Evolutionary conservation across 768 basidiomycete genomes (phyloP), one percentile per base, ranked within the genome.

Genomic region (Boletus rubroflammeus): DNA sequence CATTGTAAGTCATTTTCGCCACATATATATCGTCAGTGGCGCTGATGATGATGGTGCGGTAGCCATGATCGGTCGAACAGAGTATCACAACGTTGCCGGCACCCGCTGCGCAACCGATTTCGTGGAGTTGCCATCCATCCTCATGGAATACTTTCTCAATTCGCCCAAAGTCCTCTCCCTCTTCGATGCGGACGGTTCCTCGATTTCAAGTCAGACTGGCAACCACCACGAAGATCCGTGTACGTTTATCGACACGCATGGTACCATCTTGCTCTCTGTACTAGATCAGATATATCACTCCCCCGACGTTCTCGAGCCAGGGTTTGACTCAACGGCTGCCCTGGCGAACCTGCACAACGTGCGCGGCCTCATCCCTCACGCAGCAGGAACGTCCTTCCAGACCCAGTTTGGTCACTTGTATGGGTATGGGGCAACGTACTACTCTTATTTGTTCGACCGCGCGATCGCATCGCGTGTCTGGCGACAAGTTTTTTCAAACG

Each of bases 31-130:
- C 21, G 51, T 32, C 58, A 42, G 17, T 29, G 49, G 34, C n/a
- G 42, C 32, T 52, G 6, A 54, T 47, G 56, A 35, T 52, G 51
- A 45, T 52, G 52, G 43, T 3, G 41, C 29, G 26, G 13, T 61
- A 98, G 96, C 97, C 1, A 99, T 99, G 97, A 87, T 98, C 57
- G 96, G 96, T 41, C 81, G 91, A 43, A 98, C 95, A 8, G 94
- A 95, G 63, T 97, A 96, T 65, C 96, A 98, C 68, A 98, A 98
- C 65, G 94, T 98, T 6, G 86, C 95, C 0, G 97, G 97, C 15
- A 99, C 97, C 2, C 90, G 97, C 19, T 97, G 94, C 68, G 92
- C 97, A 0, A 99, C 97, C 0, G 97, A 99, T 67, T 97, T 99
- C 64, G 96, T 98, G 54, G 97, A 99, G 67, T 77, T 99, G 6